A percentile compares a stretch with the other conserved stretches of the same genome.
Evolutionary conservation across 495 filamentous ascomycete genomes (phyloP).

Genomic region (Chaetomium fimeti): DNA sequence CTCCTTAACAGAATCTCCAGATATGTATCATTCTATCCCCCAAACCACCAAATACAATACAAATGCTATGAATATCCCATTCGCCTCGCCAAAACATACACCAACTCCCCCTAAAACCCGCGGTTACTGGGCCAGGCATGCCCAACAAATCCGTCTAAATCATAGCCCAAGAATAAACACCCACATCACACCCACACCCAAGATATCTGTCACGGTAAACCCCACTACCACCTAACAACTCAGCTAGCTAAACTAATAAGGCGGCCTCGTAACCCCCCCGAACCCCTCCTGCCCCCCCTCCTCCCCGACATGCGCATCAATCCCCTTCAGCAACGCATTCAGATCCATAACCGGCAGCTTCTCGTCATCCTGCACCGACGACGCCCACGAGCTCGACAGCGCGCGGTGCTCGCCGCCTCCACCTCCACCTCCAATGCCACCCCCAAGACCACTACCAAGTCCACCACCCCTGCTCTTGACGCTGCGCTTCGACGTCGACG

Average conservation of each 20-base stretch:
- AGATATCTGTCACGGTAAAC: no score
- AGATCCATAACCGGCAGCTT: constrained; percentile 43
- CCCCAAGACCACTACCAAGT: constrained; percentile 6
- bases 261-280: constrained; percentile 35
- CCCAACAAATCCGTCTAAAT: no score
- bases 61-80: constrained; percentile 1
- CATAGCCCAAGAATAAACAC: no score
- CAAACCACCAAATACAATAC: background rate
- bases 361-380: constrained; percentile 24
- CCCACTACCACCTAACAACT: no score
- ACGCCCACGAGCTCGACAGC: constrained; percentile 35
- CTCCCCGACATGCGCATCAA: constrained; percentile 47
- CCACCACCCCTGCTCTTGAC: constrained; percentile 40
- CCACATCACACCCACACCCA: no score
- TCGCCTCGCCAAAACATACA: background rate
- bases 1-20: background rate
- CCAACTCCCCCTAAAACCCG: background rate
- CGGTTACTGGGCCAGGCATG: no score
- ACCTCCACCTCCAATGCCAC: no score
- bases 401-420: constrained; percentile 3
- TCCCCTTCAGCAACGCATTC: constrained; percentile 46
- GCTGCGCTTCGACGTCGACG: constrained; percentile 36
- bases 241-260: constrained; percentile 36
- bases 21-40: background rate
- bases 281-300: constrained; percentile 15